phyloP scores from a whole-genome alignment of 306 rosid species.

The Abrus pulchellus region DNA sequence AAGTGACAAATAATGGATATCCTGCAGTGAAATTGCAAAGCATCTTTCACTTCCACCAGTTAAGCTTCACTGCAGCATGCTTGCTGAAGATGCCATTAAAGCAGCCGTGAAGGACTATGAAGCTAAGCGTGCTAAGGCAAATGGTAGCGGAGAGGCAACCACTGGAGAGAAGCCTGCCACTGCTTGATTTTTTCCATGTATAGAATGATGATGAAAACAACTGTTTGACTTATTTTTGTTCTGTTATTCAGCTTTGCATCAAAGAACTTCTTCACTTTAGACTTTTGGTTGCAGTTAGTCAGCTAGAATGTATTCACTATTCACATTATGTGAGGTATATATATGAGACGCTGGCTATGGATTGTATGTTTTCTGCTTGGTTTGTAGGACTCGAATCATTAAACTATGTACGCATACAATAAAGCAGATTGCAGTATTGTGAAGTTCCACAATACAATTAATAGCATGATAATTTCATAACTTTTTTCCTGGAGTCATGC shows the following conservation, averaged over 20 bases:
- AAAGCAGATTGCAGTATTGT: constrained; percentile 10
- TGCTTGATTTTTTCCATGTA: constrained; percentile 48
- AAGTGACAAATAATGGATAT: constrained; percentile 9
- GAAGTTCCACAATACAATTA: not conserved
- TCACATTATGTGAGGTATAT: constrained; percentile 21
- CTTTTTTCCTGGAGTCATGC: not conserved
- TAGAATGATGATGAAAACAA: constrained; percentile 40
- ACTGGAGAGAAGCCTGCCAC: constrained; percentile 52
- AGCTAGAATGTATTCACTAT: not conserved
- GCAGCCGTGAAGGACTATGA: constrained; percentile 94
- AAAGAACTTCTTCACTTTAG: not conserved
- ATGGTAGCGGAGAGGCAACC: constrained; percentile 44
- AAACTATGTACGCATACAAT: not conserved
- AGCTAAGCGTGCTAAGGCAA: constrained; percentile 57
- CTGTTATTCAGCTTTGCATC: not conserved
- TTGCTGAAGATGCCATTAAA: constrained; percentile 96
- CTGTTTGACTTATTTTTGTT: not conserved
- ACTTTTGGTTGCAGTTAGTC: constrained; percentile 23
- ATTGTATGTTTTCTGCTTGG: constrained; percentile 14
- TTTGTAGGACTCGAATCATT: not conserved
- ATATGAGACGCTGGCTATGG: constrained; percentile 22
- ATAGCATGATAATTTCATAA: not conserved
- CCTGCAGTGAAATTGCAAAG: constrained; percentile 84
- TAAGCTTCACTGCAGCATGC: constrained; percentile 97
- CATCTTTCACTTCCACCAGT: constrained; percentile 96